Base-by-base conservation (phyloP, 352 stramenopile genomes). In the Phytophthora kernoviae region DNA sequence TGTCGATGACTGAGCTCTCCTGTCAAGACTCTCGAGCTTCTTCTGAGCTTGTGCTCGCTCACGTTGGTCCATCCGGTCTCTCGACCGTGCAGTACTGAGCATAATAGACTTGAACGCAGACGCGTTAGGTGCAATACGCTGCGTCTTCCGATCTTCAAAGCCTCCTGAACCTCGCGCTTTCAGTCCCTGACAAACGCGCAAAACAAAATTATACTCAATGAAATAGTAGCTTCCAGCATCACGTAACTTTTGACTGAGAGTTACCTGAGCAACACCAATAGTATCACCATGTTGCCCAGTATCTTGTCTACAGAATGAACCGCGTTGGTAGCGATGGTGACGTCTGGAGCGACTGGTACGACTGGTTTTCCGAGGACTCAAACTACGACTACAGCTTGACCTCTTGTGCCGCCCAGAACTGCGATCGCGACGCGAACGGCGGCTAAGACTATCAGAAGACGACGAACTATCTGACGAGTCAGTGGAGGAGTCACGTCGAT, bases 41-140 rank as follows among this genome's bases (percentile, higher is more conserved):
- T 75, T 39, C 48, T 62, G 49, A 2, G 66, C 61, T 48, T 48
- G 47, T n/a, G 41, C 46, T 33, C 52, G 62, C 43, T 71, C 66
- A 3, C 48, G 34, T 36, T 58, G 42, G 32, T 75, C 66, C 61
- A 70, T 68, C 5, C 56, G 51, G 18, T 72, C 56, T 39, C 66
- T 58, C 20, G 66, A 71, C 18, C 57, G 47, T 15, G 62, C 58
- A 39, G 66, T 75, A 40, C 56, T 55, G 15, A 62, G 14, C 56
- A 68, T 44, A 44, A 75, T 62, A 2, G 53, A 42, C n/a, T 57
- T 44, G 18, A 71, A 39, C 2, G 43, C 47, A n/a, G 56, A 52
- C 14, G 51, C 66, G 22, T 71, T 75, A 0, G 66, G 61, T 9
- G 56, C 62, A 6, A 64, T 68, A 11, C 60, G 60, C 18, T 52